Conservation (phyloP, 192 early-diverging fungal genomes). For the Coemansia sp. region DNA sequence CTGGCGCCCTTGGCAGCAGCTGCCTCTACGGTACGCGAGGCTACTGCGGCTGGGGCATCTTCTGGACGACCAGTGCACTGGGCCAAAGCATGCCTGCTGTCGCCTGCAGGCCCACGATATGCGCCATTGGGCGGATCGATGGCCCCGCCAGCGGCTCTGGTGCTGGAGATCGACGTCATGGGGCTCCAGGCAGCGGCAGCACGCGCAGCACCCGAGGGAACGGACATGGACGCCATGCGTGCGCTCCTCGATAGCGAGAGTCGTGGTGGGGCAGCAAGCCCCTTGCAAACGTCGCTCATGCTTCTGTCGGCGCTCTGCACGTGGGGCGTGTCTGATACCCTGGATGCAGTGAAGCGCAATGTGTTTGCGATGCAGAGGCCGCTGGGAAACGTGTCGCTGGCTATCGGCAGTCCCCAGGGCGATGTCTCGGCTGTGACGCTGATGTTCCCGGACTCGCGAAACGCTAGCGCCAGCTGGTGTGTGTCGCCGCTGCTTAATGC, state of each 20-base stretch:
- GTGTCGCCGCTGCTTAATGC: conserved; percentile 51
- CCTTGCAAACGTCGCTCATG: conserved; percentile 26
- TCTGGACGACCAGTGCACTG: conserved; percentile 6
- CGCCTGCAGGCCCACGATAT: not conserved
- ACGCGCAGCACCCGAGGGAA: conserved; percentile 18
- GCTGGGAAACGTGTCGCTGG: conserved; percentile 19
- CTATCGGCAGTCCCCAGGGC: conserved; percentile 21
- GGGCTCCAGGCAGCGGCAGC: conserved; percentile 29
- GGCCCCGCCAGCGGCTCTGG: conserved; percentile 12
- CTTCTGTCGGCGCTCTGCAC: conserved; percentile 45
- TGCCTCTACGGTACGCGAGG: not conserved
- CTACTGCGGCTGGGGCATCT: not conserved
- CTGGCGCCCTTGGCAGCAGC: not conserved
- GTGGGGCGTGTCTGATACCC: conserved; percentile 38
- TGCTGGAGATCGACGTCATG: conserved; percentile 35
- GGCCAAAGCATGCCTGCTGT: conserved; percentile 5
- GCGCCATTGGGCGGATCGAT: not conserved
- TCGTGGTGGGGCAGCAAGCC: not conserved
- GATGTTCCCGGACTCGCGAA: conserved; percentile 23
- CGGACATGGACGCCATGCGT: conserved; percentile 18
- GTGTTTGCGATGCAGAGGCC: conserved; percentile 39
- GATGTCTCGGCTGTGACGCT: conserved; percentile 13
- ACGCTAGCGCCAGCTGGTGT: conserved; percentile 39
- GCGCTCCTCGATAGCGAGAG: conserved; percentile 14
- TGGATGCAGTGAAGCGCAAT: conserved; percentile 30